A percentile compares a stretch with the other conserved stretches of the same genome.
Evolutionary conservation across 345 rosid species (phyloP).

Genomic region (Boechera retrofracta): DNA sequence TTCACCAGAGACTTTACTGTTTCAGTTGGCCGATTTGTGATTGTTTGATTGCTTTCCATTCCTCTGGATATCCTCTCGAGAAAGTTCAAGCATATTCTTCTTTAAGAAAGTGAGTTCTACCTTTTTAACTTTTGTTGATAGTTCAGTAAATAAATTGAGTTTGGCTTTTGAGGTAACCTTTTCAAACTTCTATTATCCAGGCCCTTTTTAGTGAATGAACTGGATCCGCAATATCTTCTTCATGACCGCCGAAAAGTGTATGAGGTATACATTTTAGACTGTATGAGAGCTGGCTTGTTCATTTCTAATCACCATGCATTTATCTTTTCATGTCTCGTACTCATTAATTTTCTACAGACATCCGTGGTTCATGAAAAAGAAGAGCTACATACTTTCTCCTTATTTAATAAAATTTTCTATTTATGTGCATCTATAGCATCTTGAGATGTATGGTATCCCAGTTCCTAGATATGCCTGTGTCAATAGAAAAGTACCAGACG

Average conservation of each 20-base stretch:
- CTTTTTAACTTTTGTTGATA: slow-evolving; percentile 27
- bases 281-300: slow-evolving; percentile 11
- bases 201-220: slow-evolving; percentile 91
- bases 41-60: slow-evolving; percentile 94
- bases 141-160: slow-evolving; percentile 23
- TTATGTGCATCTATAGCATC: slow-evolving; percentile 56
- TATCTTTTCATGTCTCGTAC: too few relatives aligned
- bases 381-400: slow-evolving; percentile 13
- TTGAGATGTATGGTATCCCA: slow-evolving; percentile 92
- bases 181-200: slow-evolving; percentile 55
- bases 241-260: slow-evolving; percentile 98
- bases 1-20: slow-evolving; percentile 46
- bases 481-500: slow-evolving; percentile 75
- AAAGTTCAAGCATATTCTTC: slow-evolving; percentile 74
- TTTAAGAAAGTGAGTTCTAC: slow-evolving; percentile 76
- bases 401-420: background rate
- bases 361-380: background rate
- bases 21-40: slow-evolving; percentile 98
- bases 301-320: background rate
- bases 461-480: slow-evolving; percentile 98
- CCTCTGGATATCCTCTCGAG: slow-evolving; percentile 91
- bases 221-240: slow-evolving; percentile 93
- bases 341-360: slow-evolving; percentile 1
- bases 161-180: slow-evolving; percentile 30
- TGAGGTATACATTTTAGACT: slow-evolving; percentile 65